A percentile compares a stretch with the other conserved stretches of the same genome.
Evolutionary conservation across 73 alveolate genomes (phyloP).

Genomic region (Symbiodinium pilosum): DNA sequence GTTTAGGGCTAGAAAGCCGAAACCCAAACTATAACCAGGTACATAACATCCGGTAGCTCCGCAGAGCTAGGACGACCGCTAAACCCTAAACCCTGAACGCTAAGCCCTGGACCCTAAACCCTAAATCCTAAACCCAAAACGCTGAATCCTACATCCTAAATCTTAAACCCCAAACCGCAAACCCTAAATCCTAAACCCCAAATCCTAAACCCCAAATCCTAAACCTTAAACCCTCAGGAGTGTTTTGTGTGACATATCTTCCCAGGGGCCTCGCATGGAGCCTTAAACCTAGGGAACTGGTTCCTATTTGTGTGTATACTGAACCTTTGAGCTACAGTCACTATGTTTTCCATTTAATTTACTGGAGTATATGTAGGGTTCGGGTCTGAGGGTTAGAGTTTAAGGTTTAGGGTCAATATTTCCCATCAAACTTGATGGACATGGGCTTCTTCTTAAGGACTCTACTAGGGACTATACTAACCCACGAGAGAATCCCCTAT

Average conservation of each 20-base stretch:
- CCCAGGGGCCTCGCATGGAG: too few species aligned
- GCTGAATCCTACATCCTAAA: neutral
- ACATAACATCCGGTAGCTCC: neutral
- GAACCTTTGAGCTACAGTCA: neutral
- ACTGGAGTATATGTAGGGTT: too few species aligned
- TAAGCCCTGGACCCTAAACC: neutral
- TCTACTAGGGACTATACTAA: too few species aligned
- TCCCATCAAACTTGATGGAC: too few species aligned
- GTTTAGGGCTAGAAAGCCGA: neutral
- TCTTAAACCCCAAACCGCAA: too few species aligned
- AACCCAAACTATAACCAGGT: neutral
- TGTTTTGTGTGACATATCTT: too few species aligned
- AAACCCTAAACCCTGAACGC: neutral
- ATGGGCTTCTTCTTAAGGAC: too few species aligned
- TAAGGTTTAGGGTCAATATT: too few species aligned
- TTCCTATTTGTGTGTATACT: neutral
- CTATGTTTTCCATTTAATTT: too few species aligned
- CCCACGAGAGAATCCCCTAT: too few species aligned
- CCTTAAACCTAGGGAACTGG: neutral
- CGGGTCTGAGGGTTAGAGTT: too few species aligned
- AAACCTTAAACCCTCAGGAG: neutral
- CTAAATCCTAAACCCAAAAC: neutral
- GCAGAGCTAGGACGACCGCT: too few species aligned
- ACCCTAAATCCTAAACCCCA: neutral
- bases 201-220: neutral